Percentiles rank a stretch among this genome's conserved stretches.
Evolutionary conservation across 371 early-diverging fungal genomes (phyloP).

Genomic region (Mucor plumbeus): DNA sequence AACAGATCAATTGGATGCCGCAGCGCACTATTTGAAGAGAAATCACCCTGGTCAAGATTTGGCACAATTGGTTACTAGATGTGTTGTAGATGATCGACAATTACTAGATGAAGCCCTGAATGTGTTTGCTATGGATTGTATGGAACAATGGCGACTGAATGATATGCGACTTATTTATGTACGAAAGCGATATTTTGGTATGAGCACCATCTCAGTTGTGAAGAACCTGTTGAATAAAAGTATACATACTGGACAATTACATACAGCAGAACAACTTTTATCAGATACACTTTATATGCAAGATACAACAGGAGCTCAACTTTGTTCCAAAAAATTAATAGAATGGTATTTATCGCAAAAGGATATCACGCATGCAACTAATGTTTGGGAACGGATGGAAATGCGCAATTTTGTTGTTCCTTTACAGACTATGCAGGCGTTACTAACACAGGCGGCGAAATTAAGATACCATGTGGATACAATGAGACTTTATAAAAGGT

Average conservation of each 20-base stretch:
- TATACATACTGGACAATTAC: conserved; percentile 28
- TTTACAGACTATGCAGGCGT: neutral
- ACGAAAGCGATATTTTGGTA: conserved; percentile 21
- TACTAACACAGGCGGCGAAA: conserved; percentile 19
- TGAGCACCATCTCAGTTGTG: conserved; percentile 21
- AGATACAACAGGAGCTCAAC: conserved; percentile 22
- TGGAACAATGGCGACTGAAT: conserved; percentile 27
- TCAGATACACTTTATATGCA: conserved; percentile 18
- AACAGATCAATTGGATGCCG: conserved; percentile 20
- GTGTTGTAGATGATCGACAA: conserved; percentile 6
- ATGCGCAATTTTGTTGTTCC: neutral
- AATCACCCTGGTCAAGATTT: conserved; percentile 13
- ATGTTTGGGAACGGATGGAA: conserved; percentile 27
- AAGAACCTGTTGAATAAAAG: conserved; percentile 23
- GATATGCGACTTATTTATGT: conserved; percentile 30
- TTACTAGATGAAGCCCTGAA: conserved; percentile 30
- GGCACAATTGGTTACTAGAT: conserved; percentile 3
- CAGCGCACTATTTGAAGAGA: conserved; percentile 13
- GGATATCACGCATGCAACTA: conserved; percentile 29
- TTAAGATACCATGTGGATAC: conserved; percentile 34
- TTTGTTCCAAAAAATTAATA: conserved; percentile 24
- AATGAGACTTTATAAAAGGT: conserved; percentile 33
- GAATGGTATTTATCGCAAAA: conserved; percentile 24
- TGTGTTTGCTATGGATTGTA: conserved; percentile 24
- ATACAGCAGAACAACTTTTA: conserved; percentile 22